Base-by-base conservation (phyloP, 2,329 filamentous ascomycete genomes). In the Talaromyces funiculosus region DNA sequence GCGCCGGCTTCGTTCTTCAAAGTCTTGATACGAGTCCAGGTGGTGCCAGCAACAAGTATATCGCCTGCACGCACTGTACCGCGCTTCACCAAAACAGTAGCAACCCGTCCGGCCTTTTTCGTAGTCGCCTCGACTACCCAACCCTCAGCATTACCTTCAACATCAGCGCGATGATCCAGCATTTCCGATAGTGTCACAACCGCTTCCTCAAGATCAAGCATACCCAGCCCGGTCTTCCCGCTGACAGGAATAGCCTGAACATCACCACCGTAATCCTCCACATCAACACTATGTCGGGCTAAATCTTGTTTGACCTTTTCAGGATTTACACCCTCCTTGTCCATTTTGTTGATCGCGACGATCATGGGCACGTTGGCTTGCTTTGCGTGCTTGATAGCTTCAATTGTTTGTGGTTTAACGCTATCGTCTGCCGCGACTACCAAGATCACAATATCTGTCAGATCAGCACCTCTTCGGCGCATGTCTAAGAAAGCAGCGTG, bases 351-450 rank as follows among this genome's bases (percentile, higher is more conserved):
- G 77, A 97, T 93, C 16, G 95, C 95, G 55, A 99, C 94, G 61
- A 99, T 96, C 54, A 99, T 93, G 4, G 94, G 93, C 0, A 97
- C 94, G 63, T 89, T 88, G 55, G 94, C 90, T 31, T 84, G 82
- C 60, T 88, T 89, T 7, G 94, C 93, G 72, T 99, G 94, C 74
- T 95, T 97, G 71, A 99, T 86, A 5, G 94, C 94, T 78, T 99
- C 94, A 2, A 97, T 80, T 0, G 95, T 99, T 71, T 99, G 94
- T 3, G 94, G 94, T 80, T 94, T 99, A 67, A 99, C 93, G 71
- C 92, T 94, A 72, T 99, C 95, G 72, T 99, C 94, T 8, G 93
- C 93, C 6, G 94, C 94, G 22, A 99, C 93, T 0, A 99, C 94
- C 20, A 99, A 79, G 43, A 99, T 88, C 14, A 99, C 91, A 66